phyloP scores from a whole-genome alignment of 2,329 filamentous ascomycete genomes.

The Exophiala sideris region DNA sequence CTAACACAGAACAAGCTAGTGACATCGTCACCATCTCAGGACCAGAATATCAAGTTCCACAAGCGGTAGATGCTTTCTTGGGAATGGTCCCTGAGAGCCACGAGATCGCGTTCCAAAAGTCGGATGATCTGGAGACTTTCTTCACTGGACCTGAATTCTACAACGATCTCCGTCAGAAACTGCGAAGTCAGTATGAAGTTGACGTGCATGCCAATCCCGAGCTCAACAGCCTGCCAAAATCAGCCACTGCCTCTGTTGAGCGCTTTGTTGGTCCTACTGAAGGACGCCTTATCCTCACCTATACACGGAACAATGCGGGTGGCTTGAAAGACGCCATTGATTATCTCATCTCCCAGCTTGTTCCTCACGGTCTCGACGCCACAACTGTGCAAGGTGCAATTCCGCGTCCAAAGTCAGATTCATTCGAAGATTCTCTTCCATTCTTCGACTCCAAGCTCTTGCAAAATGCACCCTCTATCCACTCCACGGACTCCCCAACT shows the following conservation, averaged over 20 bases:
- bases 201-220: slow-evolving; percentile 66
- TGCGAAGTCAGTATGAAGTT: slow-evolving; percentile 89
- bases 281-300: slow-evolving; percentile 66
- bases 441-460: slow-evolving; percentile 97
- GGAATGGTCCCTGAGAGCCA: slow-evolving; percentile 98
- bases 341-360: slow-evolving; percentile 80
- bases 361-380: slow-evolving; percentile 83
- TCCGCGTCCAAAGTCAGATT: slow-evolving; percentile 96
- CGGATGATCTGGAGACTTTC: slow-evolving; percentile 72
- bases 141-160: slow-evolving; percentile 78
- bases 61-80: slow-evolving; percentile 92
- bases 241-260: slow-evolving; percentile 33
- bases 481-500: slow-evolving; percentile 82
- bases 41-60: slow-evolving; percentile 95
- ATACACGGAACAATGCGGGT: slow-evolving; percentile 95
- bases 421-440: slow-evolving; percentile 93
- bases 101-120: slow-evolving; percentile 78
- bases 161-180: slow-evolving; percentile 73
- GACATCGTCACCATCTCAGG: slow-evolving; percentile 94
- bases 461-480: slow-evolving; percentile 79
- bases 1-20: slow-evolving; percentile 94
- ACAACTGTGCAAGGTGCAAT: slow-evolving; percentile 90
- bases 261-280: slow-evolving; percentile 48
- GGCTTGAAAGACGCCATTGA: slow-evolving; percentile 95
- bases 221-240: slow-evolving; percentile 33